These are phyloP conservation scores for Penicillium cinerascens DNA, from an alignment of 495 filamentous ascomycete genomes.

Conservation along the genomic window DNA sequence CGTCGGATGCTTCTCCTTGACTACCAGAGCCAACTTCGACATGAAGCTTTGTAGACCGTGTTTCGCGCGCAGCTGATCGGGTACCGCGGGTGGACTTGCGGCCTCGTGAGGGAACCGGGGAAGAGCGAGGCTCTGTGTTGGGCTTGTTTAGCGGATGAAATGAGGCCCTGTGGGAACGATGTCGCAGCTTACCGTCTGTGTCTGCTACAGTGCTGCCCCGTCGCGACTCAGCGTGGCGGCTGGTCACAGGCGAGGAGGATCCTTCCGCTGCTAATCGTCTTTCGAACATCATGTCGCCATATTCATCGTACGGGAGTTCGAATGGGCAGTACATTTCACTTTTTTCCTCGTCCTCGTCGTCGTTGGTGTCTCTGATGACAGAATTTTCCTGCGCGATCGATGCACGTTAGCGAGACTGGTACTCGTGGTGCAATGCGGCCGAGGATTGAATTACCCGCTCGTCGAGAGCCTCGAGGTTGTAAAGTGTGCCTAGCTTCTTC, in stretches of 20 bases:
- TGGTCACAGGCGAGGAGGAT: conserved; percentile 53
- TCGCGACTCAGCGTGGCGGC: conserved; percentile 42
- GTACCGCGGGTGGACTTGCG: conserved; percentile 38
- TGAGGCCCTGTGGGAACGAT: background rate
- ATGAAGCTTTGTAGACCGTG: conserved; percentile 42
- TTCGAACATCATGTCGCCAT: conserved; percentile 68
- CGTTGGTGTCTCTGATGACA: conserved; percentile 53
- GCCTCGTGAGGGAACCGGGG: conserved; percentile 46
- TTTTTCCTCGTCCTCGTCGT: conserved; percentile 52
- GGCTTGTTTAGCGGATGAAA: conserved; percentile 6
- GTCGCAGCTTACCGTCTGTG: conserved; percentile 48
- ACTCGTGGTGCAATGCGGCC: background rate
- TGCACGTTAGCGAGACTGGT: conserved; percentile 4
- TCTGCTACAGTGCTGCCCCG: conserved; percentile 46
- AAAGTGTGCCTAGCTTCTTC: conserved; percentile 77
- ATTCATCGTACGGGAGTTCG: conserved; percentile 72
- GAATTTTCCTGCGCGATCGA: conserved; percentile 43
- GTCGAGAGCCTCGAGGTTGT: conserved; percentile 85
- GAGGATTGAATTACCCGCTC: conserved; percentile 58
- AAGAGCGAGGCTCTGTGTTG: conserved; percentile 45
- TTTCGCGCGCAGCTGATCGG: conserved; percentile 36
- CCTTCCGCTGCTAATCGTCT: conserved; percentile 58
- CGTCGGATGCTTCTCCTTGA: conserved; percentile 32
- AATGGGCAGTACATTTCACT: conserved; percentile 65
- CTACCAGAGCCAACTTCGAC: conserved; percentile 34